Base-by-base conservation (phyloP, 805 yeast species). In the Ascoidea tarda region DNA sequence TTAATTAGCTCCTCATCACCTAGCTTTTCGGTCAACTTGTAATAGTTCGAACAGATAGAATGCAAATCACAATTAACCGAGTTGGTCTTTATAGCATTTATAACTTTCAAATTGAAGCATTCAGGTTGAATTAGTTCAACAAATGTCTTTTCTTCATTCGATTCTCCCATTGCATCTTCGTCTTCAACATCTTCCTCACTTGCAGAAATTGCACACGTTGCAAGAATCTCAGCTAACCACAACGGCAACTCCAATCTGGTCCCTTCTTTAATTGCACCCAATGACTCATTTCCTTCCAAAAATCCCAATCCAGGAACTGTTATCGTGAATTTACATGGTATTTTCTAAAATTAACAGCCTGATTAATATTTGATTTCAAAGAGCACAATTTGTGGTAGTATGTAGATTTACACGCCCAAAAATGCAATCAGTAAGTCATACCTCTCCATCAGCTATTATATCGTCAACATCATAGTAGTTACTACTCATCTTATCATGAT, bases 251-350 rank as follows among this genome's bases (percentile, higher is more conserved):
- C 90, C 3, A 88, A 60, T 60, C 80, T 81, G 2, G 89, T 73
- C 42, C 79, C 81, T 59, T 78, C 73, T 52, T 69, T 66, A 33
- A 83, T 70, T 55, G 80, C 63, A 58, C 64, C 28, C 49, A 71
- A 67, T n/a, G 68, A 65, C 0, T 88, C 86, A 55, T 83, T 79
- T 6, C 90, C 88, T 60, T 84, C 90, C 5, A 91, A 70, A 61
- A 83, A 87, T 2, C 96, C 97, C n/a, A 91, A 69, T 0, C 93
- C 91, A 0, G 95, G 95, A 6, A 88, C 83, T 0, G 83, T 75
- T 49, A 82, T 76, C 57, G 84, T 82, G 69, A 90, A 88, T 51
- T 76, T 78, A 61, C 91, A 81, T 0, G 96, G 96, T 6, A 90
- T 69, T 61, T 81, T 82, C 70, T 73, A 55, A 21, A 21, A 21